Conservation (phyloP, 345 rosid species). For the Nephelium lappaceum region DNA sequence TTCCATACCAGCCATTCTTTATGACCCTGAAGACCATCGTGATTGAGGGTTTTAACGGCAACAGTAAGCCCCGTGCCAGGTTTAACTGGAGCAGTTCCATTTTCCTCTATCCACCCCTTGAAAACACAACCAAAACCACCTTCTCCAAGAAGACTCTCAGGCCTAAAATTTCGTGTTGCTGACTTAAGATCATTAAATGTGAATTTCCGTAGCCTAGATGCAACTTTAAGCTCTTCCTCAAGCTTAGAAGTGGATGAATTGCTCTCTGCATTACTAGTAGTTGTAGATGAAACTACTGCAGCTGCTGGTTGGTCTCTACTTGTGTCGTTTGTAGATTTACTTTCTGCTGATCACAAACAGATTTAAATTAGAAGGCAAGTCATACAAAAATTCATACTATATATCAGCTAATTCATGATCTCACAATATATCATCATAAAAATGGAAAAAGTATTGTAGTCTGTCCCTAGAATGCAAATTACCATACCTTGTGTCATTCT, state of each 20-base stretch:
- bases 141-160: conserved; percentile 97
- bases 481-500: not conserved
- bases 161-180: conserved; percentile 94
- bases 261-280: conserved; percentile 83
- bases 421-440: not conserved
- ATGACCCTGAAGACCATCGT: conserved; percentile 98
- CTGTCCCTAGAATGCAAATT: not conserved
- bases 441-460: not conserved
- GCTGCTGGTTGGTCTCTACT: conserved; percentile 72
- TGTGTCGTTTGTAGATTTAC: conserved; percentile 70
- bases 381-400: not conserved
- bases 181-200: conserved; percentile 88
- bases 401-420: not conserved
- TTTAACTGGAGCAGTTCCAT: conserved; percentile 96
- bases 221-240: conserved; percentile 84
- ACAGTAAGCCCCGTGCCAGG: conserved; percentile 98
- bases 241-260: conserved; percentile 81
- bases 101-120: conserved; percentile 97
- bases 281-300: conserved; percentile 65
- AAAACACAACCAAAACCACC: conserved; percentile 98
- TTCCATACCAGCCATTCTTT: conserved; percentile 93
- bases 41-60: conserved; percentile 96
- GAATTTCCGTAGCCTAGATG: conserved; percentile 80
- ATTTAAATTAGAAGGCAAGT: conserved; percentile 19
- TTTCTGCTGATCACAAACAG: conserved; percentile 47